These are phyloP conservation scores for Acanthamoeba rhysodes DNA, from an alignment of 208 protist genomes.

Conservation along the genomic window DNA sequence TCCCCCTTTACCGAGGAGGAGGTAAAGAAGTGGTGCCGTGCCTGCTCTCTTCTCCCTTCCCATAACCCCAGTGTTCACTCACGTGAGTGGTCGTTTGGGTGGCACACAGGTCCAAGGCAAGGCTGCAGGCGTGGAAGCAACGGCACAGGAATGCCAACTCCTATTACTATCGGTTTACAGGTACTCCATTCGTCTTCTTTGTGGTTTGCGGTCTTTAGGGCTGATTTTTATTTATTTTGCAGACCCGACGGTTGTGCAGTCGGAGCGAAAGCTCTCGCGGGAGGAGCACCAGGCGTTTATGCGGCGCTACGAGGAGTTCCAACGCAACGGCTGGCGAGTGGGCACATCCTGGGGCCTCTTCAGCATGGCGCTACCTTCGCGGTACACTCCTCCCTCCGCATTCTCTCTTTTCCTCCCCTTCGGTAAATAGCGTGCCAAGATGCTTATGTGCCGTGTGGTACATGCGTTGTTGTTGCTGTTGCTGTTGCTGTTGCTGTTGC, in stretches of 20 bases:
- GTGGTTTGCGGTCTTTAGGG: neutral
- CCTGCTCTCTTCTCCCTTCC: neutral
- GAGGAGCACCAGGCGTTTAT: constrained; percentile 47
- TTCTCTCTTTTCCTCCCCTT: neutral
- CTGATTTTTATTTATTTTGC: neutral
- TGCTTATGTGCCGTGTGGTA: neutral
- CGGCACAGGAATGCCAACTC: constrained; percentile 61
- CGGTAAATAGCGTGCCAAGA: too few species aligned
- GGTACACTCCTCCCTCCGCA: neutral
- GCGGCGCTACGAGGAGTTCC: constrained; percentile 59
- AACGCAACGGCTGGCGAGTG: constrained; percentile 65
- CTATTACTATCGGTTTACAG: constrained; percentile 70
- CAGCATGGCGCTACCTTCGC: constrained; percentile 39
- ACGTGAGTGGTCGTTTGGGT: neutral
- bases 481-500: too few species aligned
- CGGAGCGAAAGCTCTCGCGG: neutral
- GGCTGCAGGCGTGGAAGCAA: constrained; percentile 65
- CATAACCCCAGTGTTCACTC: too few species aligned
- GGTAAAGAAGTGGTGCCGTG: constrained; percentile 19
- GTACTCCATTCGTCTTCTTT: constrained; percentile 8
- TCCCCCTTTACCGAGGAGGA: constrained; percentile 59
- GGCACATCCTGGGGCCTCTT: constrained; percentile 61
- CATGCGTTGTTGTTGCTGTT: neutral
- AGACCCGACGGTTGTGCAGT: constrained; percentile 31
- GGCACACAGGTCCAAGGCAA: neutral